Base-by-base conservation (phyloP, 1,284 basidiomycete species). In the Ganoderma leucocontextum region DNA sequence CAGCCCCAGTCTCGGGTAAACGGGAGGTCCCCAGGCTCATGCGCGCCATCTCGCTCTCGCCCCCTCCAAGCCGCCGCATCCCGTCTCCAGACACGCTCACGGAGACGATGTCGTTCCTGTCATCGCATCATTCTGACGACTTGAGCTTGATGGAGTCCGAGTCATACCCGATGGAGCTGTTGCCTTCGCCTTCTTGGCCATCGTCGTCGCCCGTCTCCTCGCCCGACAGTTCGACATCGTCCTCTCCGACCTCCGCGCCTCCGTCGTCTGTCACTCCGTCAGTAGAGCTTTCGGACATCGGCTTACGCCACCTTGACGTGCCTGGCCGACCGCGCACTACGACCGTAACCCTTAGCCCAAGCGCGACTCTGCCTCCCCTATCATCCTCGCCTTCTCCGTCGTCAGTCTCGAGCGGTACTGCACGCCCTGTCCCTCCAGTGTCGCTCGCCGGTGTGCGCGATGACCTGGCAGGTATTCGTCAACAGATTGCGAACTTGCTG, bases 61-160 rank as follows among this genome's bases (percentile, higher is more conserved):
- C 85, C 3, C 85, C 85, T 10, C 82, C 81, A 7, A 61, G 71
- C 57, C 77, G 81, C 22, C 80, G 84, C 8, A 39, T 35, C 35
- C 81, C 84, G 35, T 84, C 87, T 1, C 81, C 86, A 0, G 87
- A 86, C 69, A 85, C 86, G 15, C 63, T 78, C 52, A 82, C 81
- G n/a, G 88, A 86, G 62, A 84, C 82, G 36, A 77, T 84, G 39
- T 92, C 90, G 0, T 93, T 87, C 76, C 74, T 93, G 64, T 91
- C 91, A 1, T 93, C 92, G 12, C 89, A 91, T 72, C 89, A 93
- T 72, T 93, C 92, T 0, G 92, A 94, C 67, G 91, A 92, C 72
- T 76, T 83, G 53, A 86, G 82, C 66, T 74, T 87, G 57, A 75
- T 84, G 78, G 82, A 80, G 61, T 81, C 80, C 29, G 82, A 81